These are phyloP conservation scores for Suillus placidus DNA, from an alignment of 768 basidiomycete genomes.

Conservation along the genomic window DNA sequence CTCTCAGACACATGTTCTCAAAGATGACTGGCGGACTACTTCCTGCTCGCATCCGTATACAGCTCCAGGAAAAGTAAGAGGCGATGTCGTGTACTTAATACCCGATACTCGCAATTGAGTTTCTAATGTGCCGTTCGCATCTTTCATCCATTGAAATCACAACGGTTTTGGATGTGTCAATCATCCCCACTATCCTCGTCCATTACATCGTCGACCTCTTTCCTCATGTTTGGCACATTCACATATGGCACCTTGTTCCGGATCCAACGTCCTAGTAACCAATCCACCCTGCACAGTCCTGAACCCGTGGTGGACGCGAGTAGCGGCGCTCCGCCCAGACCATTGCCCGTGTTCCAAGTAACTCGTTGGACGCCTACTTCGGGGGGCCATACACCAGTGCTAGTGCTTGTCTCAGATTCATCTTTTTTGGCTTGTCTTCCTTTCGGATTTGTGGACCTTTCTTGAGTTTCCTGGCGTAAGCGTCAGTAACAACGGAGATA, in stretches of 20 bases:
- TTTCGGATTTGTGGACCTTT: slow-evolving; percentile 36
- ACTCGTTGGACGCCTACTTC: slow-evolving; percentile 80
- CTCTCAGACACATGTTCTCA: neutral
- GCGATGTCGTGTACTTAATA: neutral
- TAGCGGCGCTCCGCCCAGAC: slow-evolving; percentile 57
- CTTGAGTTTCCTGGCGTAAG: slow-evolving; percentile 49
- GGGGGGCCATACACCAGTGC: slow-evolving; percentile 76
- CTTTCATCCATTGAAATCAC: neutral
- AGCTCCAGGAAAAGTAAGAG: no score
- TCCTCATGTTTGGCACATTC: slow-evolving; percentile 60
- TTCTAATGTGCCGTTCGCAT: neutral
- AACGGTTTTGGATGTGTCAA: slow-evolving; percentile 1
- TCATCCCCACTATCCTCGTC: slow-evolving; percentile 40
- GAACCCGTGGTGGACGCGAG: slow-evolving; percentile 82
- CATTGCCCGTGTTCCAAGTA: slow-evolving; percentile 79
- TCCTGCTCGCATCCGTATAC: no score
- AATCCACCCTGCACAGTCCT: slow-evolving; percentile 86
- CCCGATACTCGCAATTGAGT: neutral
- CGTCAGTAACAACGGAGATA: slow-evolving; percentile 1
- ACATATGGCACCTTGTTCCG: slow-evolving; percentile 68
- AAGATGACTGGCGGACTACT: neutral
- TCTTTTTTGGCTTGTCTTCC: slow-evolving; percentile 35
- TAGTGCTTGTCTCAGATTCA: slow-evolving; percentile 27
- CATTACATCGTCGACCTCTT: slow-evolving; percentile 51
- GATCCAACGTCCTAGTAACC: slow-evolving; percentile 74